Evolutionary conservation across 2,329 filamentous ascomycete species (phyloP).

Genomic region (Fusarium gaditjirri): DNA sequence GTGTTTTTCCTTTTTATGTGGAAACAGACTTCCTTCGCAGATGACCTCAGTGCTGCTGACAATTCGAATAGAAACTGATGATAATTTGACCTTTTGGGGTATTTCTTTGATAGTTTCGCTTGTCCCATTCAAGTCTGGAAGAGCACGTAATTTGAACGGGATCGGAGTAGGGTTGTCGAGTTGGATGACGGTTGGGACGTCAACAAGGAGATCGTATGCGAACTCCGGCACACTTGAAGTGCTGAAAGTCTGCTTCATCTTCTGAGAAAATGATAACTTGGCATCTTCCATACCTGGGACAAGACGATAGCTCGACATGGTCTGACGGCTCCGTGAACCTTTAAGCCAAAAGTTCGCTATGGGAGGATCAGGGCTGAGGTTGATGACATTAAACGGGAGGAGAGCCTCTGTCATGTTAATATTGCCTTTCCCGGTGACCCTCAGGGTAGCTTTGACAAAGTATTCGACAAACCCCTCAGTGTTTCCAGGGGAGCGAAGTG

Average conservation of each 20-base stretch:
- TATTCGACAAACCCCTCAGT: slow-evolving; percentile 47
- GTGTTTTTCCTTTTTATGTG: background rate
- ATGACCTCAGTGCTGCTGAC: slow-evolving; percentile 5
- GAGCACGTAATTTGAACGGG: slow-evolving; percentile 40
- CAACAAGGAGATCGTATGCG: slow-evolving; percentile 41
- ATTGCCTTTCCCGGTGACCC: background rate
- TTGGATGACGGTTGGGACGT: slow-evolving; percentile 46
- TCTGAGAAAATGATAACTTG: slow-evolving; percentile 49
- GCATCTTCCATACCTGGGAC: slow-evolving; percentile 47
- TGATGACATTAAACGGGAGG: slow-evolving; percentile 40
- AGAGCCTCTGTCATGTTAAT: slow-evolving; percentile 20
- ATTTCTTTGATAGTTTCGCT: slow-evolving; percentile 34
- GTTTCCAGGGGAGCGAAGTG: background rate
- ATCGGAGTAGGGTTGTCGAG: slow-evolving; percentile 42
- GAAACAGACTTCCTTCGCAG: slow-evolving; percentile 1
- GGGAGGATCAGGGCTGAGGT: slow-evolving; percentile 10
- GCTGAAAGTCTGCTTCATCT: slow-evolving; percentile 48
- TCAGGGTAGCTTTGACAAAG: slow-evolving; percentile 46
- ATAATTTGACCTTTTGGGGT: slow-evolving; percentile 32
- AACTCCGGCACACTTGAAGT: slow-evolving; percentile 51
- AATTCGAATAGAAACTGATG: slow-evolving; percentile 21
- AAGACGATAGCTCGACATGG: slow-evolving; percentile 44
- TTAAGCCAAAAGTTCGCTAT: slow-evolving; percentile 30
- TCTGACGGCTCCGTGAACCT: background rate
- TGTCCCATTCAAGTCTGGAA: slow-evolving; percentile 27